phyloP scores from a whole-genome alignment of 768 basidiomycete genomes.

The Fomitopsis pulvina region DNA sequence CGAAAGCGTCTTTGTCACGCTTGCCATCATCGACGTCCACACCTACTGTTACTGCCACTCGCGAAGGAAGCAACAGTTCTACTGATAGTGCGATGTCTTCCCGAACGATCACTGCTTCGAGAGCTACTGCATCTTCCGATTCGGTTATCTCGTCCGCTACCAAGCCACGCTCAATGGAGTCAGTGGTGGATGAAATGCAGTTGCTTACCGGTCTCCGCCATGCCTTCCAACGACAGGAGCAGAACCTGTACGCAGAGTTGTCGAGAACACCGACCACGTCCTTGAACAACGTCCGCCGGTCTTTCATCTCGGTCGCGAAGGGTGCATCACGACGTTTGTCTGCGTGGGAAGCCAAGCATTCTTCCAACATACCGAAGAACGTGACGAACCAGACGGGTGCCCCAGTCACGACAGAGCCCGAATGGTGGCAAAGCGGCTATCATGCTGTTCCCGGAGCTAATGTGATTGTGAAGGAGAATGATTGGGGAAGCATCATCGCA shows the following conservation, averaged over 20 bases:
- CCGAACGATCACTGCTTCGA: neutral
- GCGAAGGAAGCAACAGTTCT: slow-evolving; percentile 1
- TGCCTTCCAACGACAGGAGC: slow-evolving; percentile 54
- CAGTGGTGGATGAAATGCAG: slow-evolving; percentile 23
- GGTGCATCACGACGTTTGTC: slow-evolving; percentile 47
- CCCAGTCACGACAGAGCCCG: slow-evolving; percentile 34
- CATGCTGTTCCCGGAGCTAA: slow-evolving; percentile 64
- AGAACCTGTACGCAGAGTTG: slow-evolving; percentile 50
- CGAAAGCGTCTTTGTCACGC: slow-evolving; percentile 13
- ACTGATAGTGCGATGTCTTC: slow-evolving; percentile 3
- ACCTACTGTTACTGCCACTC: slow-evolving; percentile 3
- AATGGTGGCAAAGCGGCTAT: slow-evolving; percentile 57
- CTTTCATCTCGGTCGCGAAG: slow-evolving; percentile 45
- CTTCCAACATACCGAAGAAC: slow-evolving; percentile 25
- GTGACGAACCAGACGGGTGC: slow-evolving; percentile 6
- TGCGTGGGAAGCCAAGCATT: slow-evolving; percentile 64
- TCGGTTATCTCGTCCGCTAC: slow-evolving; percentile 10
- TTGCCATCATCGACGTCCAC: slow-evolving; percentile 17
- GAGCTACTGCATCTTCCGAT: neutral
- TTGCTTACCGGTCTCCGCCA: slow-evolving; percentile 46
- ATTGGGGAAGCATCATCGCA: slow-evolving; percentile 76
- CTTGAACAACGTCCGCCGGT: slow-evolving; percentile 59
- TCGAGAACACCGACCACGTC: slow-evolving; percentile 34
- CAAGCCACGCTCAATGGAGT: neutral
- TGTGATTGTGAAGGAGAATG: slow-evolving; percentile 60